Percentiles rank a stretch among this genome's conserved stretches.
Evolutionary conservation across 1,139 yeast species (phyloP).

Genomic region (Yamadazyma siamensis): DNA sequence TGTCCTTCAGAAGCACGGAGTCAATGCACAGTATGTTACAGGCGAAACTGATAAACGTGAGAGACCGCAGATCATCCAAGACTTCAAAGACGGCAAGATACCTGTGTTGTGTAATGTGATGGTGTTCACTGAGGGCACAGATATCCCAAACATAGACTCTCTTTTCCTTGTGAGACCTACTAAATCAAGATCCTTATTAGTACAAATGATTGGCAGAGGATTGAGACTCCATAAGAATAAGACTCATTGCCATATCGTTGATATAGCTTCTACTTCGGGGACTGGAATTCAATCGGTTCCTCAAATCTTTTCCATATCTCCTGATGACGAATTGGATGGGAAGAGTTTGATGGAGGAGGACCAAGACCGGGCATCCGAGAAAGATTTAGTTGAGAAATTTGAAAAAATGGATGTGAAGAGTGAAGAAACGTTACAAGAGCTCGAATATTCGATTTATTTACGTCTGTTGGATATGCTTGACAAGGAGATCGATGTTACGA

Average conservation of each 20-base stretch:
- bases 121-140: constrained; percentile 94
- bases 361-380: too few relatives aligned
- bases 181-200: constrained; percentile 61
- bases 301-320: constrained; percentile 45
- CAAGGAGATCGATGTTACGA: constrained; percentile 21
- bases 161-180: constrained; percentile 81
- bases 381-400: constrained; percentile 13
- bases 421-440: constrained; percentile 16
- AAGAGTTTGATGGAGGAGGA: constrained; percentile 25
- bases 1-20: constrained; percentile 54
- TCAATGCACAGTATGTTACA: constrained; percentile 72
- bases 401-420: constrained; percentile 13
- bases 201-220: constrained; percentile 94
- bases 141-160: constrained; percentile 86
- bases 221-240: constrained; percentile 63
- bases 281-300: constrained; percentile 64
- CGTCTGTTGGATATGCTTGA: too few relatives aligned
- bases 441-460: too few relatives aligned
- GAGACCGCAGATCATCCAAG: constrained; percentile 51
- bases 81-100: constrained; percentile 59
- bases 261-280: constrained; percentile 63
- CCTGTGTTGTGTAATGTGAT: constrained; percentile 84
- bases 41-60: constrained; percentile 57
- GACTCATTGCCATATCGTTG: constrained; percentile 67
- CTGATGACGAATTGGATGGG: constrained; percentile 28